Evolutionary conservation across 495 filamentous ascomycete species (phyloP), one percentile per base, ranked within the genome.

Genomic region (Daldinia decipiens): DNA sequence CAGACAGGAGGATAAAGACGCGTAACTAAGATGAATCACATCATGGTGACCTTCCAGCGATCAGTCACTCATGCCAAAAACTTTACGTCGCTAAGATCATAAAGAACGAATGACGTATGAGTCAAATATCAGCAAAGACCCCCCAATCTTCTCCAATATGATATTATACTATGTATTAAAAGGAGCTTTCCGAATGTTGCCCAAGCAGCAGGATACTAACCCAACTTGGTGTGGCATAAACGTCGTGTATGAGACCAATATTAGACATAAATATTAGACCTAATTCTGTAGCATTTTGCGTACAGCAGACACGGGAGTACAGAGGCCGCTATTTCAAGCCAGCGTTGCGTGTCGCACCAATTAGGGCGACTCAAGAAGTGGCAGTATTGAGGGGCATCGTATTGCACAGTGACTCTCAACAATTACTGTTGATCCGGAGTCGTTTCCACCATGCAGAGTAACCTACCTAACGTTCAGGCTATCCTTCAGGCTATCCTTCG

Each of bases 401-500:
- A 40, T 50, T 53, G n/a, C 39, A 67, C 47, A 57, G 36, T 43
- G 64, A 52, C 63, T 43, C 27, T 36, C 26, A 31, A 38, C 51
- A 54, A 45, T 29, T 45, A 12, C n/a, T 54, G 40, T 32, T 21
- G 19, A 62, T 36, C 67, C 45, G 45, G 45, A 47, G 55, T 55
- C 40, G 47, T 55, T 54, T 29, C 55, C n/a, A 58, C 56, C 8
- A 67, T 72, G 64, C 64, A 64, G 51, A 50, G 70, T 57, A 68
- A 65, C 70, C 59, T 53, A 63, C 69, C 64, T 52, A 63, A 61
- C 19, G 24, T 68, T 67, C 67, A 65, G 69, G 59, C 70, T 72
- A 61, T 72, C 63, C 60, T 64, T 62, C 51, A 65, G 70, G 60
- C 34, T 36, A 36, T 13, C 70, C 60, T 64, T 62, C 40, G 58